Evolutionary conservation across 2,329 filamentous ascomycete species (phyloP).

Genomic region (Monosporascus sp.): DNA sequence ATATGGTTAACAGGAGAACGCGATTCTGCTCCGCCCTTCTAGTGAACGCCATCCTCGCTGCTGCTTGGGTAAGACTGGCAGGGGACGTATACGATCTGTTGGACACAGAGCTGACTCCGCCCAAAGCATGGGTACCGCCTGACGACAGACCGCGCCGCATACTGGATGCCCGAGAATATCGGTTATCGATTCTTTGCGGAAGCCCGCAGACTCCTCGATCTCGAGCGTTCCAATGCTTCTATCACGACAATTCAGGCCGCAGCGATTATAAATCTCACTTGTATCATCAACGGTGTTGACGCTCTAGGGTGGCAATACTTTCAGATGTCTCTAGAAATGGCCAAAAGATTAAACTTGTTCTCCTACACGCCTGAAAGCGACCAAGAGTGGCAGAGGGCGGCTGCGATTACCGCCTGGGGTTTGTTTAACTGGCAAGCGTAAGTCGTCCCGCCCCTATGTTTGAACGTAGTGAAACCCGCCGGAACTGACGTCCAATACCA

Average conservation of each 20-base stretch:
- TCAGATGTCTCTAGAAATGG: slow-evolving; percentile 16
- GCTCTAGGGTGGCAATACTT: slow-evolving; percentile 17
- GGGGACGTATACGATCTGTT: not conserved
- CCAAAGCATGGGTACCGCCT: slow-evolving; percentile 24
- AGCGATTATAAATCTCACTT: slow-evolving; percentile 25
- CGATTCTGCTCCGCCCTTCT: slow-evolving; percentile 22
- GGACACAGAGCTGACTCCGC: slow-evolving; percentile 1
- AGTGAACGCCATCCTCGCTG: slow-evolving; percentile 22
- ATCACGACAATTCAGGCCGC: slow-evolving; percentile 32
- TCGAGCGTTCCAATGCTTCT: slow-evolving; percentile 20
- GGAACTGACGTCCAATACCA: slow-evolving; percentile 3
- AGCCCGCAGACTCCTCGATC: slow-evolving; percentile 33
- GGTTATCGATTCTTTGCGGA: slow-evolving; percentile 33
- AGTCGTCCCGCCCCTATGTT: not conserved
- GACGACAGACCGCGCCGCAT: slow-evolving; percentile 26
- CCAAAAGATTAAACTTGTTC: slow-evolving; percentile 18
- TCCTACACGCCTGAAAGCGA: slow-evolving; percentile 6
- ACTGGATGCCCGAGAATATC: slow-evolving; percentile 31
- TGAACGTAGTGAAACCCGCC: not conserved
- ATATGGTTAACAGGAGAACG: slow-evolving; percentile 13
- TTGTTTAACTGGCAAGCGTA: slow-evolving; percentile 31
- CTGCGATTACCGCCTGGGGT: slow-evolving; percentile 30
- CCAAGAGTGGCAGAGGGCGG: slow-evolving; percentile 11
- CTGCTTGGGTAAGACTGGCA: slow-evolving; percentile 20
- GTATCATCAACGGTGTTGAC: slow-evolving; percentile 23